Percentiles rank a stretch among this genome's conserved stretches.
These are phyloP conservation scores for Senna tora DNA, from an alignment of 306 rosid species.

Conservation along the genomic window DNA sequence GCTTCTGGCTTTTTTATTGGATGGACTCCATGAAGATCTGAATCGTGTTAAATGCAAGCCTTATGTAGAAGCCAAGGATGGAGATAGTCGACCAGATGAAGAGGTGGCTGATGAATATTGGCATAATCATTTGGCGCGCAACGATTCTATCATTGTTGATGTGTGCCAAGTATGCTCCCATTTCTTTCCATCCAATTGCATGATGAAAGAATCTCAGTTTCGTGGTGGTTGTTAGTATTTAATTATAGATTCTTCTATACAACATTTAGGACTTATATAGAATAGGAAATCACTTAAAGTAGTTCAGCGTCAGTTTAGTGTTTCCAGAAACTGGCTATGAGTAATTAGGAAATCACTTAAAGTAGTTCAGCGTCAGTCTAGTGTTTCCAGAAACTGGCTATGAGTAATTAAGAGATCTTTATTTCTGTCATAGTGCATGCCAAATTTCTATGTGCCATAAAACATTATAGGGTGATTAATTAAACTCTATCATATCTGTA, in stretches of 20 bases:
- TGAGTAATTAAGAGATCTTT: conserved; percentile 17
- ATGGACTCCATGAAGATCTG: conserved; percentile 98
- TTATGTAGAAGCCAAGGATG: conserved; percentile 89
- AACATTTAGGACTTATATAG: conserved; percentile 33
- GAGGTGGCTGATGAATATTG: conserved; percentile 97
- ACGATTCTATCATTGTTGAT: conserved; percentile 95
- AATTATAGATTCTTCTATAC: conserved; percentile 1
- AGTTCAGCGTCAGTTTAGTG: conserved; percentile 18
- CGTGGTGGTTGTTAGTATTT: conserved; percentile 24
- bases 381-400: conserved; percentile 4
- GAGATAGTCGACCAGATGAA: conserved; percentile 75
- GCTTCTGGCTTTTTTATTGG: conserved; percentile 95
- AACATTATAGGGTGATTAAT: conserved; percentile 23
- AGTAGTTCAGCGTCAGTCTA: conserved; percentile 20
- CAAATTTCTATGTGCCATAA: conserved; percentile 3
- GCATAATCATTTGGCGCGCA: conserved; percentile 95
- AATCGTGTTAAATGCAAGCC: conserved; percentile 98
- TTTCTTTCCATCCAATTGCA: conserved; percentile 33
- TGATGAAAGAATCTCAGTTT: conserved; percentile 22
- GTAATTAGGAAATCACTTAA: conserved; percentile 14
- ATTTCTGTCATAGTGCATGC: conserved; percentile 34
- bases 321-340: conserved; percentile 6
- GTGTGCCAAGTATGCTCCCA: conserved; percentile 85
- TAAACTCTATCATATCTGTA: conserved; percentile 7
- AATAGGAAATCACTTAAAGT: conserved; percentile 18